Conservation (phyloP, 2,329 filamentous ascomycete genomes). For the Mycocentrospora acerina region DNA sequence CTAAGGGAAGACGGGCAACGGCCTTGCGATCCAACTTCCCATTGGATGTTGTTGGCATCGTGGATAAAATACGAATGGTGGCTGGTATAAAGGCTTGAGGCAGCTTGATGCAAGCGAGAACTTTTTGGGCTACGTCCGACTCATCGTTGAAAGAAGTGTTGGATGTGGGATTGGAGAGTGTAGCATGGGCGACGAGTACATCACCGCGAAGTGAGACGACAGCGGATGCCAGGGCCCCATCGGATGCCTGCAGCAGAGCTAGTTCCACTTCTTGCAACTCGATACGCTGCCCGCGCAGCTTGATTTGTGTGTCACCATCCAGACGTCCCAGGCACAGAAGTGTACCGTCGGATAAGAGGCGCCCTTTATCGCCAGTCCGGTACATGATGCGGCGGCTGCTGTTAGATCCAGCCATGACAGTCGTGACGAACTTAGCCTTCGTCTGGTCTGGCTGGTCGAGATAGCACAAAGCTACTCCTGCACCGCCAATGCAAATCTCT, state of each 20-base stretch:
- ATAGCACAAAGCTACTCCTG: slow-evolving; percentile 36
- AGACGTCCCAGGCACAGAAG: slow-evolving; percentile 28
- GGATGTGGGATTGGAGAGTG: not conserved
- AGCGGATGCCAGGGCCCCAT: slow-evolving; percentile 25
- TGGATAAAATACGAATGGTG: no score
- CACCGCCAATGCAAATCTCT: slow-evolving; percentile 45
- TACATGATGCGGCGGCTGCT: no score
- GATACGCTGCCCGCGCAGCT: slow-evolving; percentile 49
- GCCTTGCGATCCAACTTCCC: no score
- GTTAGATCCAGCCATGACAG: slow-evolving; percentile 16
- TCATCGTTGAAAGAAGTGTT: not conserved
- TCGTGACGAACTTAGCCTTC: slow-evolving; percentile 8
- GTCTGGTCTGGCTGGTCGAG: slow-evolving; percentile 20
- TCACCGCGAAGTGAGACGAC: slow-evolving; percentile 20
- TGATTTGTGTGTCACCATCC: slow-evolving; percentile 47
- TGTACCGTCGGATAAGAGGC: slow-evolving; percentile 36
- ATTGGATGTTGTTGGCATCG: no score
- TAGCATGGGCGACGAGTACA: slow-evolving; percentile 3
- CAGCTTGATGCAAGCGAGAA: no score
- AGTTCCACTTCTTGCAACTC: slow-evolving; percentile 52
- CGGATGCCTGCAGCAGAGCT: slow-evolving; percentile 28
- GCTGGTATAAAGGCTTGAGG: no score
- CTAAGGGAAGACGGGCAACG: no score
- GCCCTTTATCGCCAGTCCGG: slow-evolving; percentile 45
- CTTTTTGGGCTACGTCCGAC: no score